Conservation (phyloP, 2,329 filamentous ascomycete species). For the Xylariaceae sp. region DNA sequence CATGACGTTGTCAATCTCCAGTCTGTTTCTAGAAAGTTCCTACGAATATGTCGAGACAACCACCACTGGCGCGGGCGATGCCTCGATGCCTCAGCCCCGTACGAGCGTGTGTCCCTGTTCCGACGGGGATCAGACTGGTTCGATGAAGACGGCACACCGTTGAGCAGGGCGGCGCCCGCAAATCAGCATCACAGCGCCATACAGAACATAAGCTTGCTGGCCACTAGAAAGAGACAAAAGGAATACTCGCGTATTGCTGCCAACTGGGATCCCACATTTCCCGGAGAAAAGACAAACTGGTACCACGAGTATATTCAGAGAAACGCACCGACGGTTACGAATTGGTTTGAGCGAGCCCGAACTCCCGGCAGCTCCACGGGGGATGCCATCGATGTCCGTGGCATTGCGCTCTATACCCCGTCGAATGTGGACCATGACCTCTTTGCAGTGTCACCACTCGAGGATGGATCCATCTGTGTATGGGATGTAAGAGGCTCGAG, state of each 20-base stretch:
- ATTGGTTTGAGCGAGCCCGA: slow-evolving; percentile 68
- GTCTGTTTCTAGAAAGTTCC: slow-evolving; percentile 62
- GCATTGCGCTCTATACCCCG: slow-evolving; percentile 63
- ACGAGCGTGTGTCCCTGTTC: slow-evolving; percentile 51
- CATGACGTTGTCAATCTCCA: slow-evolving; percentile 64
- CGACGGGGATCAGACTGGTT: slow-evolving; percentile 43
- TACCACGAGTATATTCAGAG: slow-evolving; percentile 87
- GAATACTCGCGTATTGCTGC: slow-evolving; percentile 58
- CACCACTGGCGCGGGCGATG: slow-evolving; percentile 72
- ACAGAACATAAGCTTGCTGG: slow-evolving; percentile 22
- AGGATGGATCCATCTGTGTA: slow-evolving; percentile 81
- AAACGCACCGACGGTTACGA: slow-evolving; percentile 66
- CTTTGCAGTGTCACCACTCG: slow-evolving; percentile 69
- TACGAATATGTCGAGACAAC: slow-evolving; percentile 66
- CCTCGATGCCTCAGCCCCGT: slow-evolving; percentile 65
- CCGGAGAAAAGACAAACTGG: slow-evolving; percentile 70
- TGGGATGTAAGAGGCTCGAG: slow-evolving; percentile 69
- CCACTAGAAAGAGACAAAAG: slow-evolving; percentile 30
- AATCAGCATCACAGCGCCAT: slow-evolving; percentile 31
- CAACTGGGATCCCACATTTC: slow-evolving; percentile 79
- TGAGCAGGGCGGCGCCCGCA: slow-evolving; percentile 19
- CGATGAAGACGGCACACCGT: slow-evolving; percentile 27
- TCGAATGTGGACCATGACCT: slow-evolving; percentile 48
- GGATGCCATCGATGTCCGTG: slow-evolving; percentile 62
- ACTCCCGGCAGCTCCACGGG: slow-evolving; percentile 39